Conservation (phyloP, 441 rosid species). For the Pelargonium australe region DNA sequence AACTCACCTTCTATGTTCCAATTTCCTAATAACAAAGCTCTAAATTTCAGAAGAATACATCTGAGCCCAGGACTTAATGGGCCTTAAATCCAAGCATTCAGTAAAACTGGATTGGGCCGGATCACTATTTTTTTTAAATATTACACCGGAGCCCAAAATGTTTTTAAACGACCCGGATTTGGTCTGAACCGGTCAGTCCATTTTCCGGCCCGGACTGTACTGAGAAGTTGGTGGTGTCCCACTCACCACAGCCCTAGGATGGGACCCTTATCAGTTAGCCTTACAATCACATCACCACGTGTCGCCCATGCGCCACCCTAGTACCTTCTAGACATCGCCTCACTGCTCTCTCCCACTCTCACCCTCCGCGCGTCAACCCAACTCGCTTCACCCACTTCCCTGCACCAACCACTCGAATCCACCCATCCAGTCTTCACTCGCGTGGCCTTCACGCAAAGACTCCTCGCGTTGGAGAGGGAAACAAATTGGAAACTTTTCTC, state of each 20-base stretch:
- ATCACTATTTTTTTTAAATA: background rate
- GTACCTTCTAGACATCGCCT: background rate
- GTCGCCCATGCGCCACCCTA: background rate
- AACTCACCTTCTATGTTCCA: no score
- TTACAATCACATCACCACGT: background rate
- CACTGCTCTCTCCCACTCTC: background rate
- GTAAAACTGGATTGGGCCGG: background rate
- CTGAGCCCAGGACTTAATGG: background rate
- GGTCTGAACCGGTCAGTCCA: no score
- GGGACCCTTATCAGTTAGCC: constrained; percentile 2
- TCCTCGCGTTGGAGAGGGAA: background rate
- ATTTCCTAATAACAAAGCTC: background rate
- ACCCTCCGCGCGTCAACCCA: background rate
- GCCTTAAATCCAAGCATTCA: background rate
- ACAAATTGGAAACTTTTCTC: background rate
- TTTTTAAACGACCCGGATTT: no score
- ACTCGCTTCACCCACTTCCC: background rate
- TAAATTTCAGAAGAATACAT: background rate
- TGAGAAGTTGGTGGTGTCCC: background rate
- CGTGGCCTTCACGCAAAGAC: background rate
- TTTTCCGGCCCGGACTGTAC: no score
- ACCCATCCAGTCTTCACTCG: background rate
- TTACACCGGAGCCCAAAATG: no score
- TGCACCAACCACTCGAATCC: background rate
- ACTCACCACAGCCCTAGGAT: background rate